These are phyloP conservation scores for Fistulinella staudtii DNA, from an alignment of 1,284 basidiomycete species.

Conservation along the genomic window DNA sequence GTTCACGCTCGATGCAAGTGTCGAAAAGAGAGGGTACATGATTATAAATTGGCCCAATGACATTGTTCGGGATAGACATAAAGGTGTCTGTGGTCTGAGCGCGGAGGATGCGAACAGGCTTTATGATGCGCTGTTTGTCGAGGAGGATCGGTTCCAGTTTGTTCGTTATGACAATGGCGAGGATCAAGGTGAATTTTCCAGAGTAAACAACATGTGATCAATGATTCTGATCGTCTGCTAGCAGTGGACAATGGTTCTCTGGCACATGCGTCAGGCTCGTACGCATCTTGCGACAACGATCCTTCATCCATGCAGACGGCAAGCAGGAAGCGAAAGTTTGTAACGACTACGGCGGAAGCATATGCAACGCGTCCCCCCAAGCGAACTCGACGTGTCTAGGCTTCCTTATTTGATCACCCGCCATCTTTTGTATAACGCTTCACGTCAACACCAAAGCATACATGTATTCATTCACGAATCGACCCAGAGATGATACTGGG, in stretches of 20 bases:
- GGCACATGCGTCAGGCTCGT: not conserved
- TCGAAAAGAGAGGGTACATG: not conserved
- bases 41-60: slow-evolving; percentile 8
- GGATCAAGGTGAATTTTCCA: not conserved
- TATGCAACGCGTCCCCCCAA: not conserved
- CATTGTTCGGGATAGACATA: not conserved
- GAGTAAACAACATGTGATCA: too few relatives aligned
- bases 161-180: not conserved
- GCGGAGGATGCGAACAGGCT: not conserved
- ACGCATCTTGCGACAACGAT: not conserved
- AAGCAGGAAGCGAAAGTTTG: not conserved
- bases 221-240: not conserved
- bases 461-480: too few relatives aligned
- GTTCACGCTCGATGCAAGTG: slow-evolving; percentile 5
- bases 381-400: not conserved
- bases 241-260: not conserved
- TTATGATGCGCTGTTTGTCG: not conserved
- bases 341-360: not conserved
- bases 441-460: too few relatives aligned
- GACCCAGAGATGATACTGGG: too few relatives aligned
- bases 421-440: too few relatives aligned
- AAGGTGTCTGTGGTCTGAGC: not conserved
- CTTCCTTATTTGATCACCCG: too few relatives aligned
- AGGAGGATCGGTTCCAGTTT: slow-evolving; percentile 1
- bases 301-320: not conserved